Conservation (phyloP, 768 basidiomycete species). For the Amanita phalloides region DNA sequence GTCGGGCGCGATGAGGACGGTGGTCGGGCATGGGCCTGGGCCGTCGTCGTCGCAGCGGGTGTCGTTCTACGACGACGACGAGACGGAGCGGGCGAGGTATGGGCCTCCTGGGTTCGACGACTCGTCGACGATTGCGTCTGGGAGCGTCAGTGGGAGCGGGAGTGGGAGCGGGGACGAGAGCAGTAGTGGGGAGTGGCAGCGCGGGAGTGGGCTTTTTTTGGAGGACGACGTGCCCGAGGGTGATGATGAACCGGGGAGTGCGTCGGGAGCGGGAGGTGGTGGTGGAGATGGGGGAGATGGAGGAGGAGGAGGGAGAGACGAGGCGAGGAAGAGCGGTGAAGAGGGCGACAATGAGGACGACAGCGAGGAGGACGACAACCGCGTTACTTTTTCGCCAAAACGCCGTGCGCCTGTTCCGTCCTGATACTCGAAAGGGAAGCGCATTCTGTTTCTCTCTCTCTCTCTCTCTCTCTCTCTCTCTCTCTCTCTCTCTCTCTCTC, state of each 20-base stretch:
- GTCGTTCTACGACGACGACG: constrained; percentile 6
- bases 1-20: neutral
- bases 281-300: constrained; percentile 4
- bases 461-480: neutral
- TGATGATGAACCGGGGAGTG: too few species aligned
- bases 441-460: neutral
- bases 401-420: constrained; percentile 5
- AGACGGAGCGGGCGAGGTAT: constrained; percentile 11
- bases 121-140: constrained; percentile 40
- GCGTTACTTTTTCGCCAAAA: constrained; percentile 22
- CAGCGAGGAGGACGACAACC: constrained; percentile 15
- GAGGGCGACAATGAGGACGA: constrained; percentile 8
- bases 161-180: neutral
- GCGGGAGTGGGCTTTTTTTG: constrained; percentile 4
- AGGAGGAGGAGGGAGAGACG: neutral
- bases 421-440: neutral
- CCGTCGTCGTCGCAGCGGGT: neutral
- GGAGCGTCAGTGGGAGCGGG: constrained; percentile 27
- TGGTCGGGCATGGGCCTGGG: neutral
- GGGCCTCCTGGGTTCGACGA: constrained; percentile 28
- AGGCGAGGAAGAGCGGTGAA: constrained; percentile 10
- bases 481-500: neutral
- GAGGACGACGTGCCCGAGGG: constrained; percentile 3
- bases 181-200: constrained; percentile 3
- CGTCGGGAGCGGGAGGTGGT: neutral